These are phyloP conservation scores for Aspergillus sp. DNA, from an alignment of 2,329 filamentous ascomycete genomes.

Conservation along the genomic window DNA sequence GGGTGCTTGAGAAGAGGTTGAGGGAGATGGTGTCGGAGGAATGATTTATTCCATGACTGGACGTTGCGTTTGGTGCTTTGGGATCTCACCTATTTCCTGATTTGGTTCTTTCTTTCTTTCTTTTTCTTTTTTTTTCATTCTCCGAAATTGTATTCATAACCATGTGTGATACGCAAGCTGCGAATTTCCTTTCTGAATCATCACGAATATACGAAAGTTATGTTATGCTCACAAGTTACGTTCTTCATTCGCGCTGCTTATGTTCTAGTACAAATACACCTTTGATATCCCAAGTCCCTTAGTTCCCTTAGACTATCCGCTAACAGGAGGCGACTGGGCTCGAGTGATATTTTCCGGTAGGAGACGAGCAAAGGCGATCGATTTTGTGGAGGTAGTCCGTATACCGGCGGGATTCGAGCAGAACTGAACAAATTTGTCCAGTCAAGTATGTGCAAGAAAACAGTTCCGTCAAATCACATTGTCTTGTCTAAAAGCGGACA, in stretches of 20 bases:
- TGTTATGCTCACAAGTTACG: neutral
- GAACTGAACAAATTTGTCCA: neutral
- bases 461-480: neutral
- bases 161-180: neutral
- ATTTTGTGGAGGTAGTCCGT: neutral
- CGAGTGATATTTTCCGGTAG: neutral
- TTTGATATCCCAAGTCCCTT: neutral
- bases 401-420: neutral
- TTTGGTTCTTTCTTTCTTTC: neutral
- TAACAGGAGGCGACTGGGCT: neutral
- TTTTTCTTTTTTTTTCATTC: neutral
- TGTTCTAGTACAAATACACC: neutral
- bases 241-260: neutral
- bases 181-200: neutral
- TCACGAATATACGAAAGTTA: neutral
- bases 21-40: slow-evolving; percentile 62
- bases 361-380: neutral
- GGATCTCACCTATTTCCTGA: neutral
- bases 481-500: neutral
- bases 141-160: neutral
- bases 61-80: neutral
- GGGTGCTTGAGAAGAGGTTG: slow-evolving; percentile 78
- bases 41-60: neutral
- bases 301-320: neutral
- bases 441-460: neutral